Base-by-base conservation (phyloP, 208 protist species). In the Trypanosoma cruzi region DNA sequence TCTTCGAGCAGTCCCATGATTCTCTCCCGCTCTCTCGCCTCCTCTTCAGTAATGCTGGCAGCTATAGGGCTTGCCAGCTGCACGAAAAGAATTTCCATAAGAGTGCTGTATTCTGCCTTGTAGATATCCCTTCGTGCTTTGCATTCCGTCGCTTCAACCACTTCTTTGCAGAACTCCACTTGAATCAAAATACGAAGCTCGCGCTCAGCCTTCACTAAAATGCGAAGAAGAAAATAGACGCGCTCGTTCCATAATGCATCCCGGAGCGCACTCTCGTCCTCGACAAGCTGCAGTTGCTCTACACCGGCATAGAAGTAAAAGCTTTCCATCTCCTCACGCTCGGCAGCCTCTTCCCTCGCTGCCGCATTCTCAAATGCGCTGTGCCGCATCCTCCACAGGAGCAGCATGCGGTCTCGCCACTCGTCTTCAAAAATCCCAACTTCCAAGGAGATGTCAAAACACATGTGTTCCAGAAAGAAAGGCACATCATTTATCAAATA, bases 381-480 rank as follows among this genome's bases (percentile, higher is more conserved):
- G 66, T 86, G 80, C 18, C 81, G 72, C 84, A 86, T 86, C 37
- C 75, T 75, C 84, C 84, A 90, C 29, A 90, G 66, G 58, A 90
- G 58, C 14, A 63, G 64, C 54, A 73, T 75, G 46, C 84, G 78
- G 52, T 77, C 77, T 24, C 64, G 59, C 78, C 80, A 83, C 76
- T 90, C 84, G 10, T 84, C 61, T 20, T 65, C 70, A n/a, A 70
- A 63, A 26, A 85, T 68, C 16, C 64, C 49, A 11, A 54, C 32
- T 29, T 54, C 29, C 31, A 57, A 66, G n/a, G 26, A 11, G 52
- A 77, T 59, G 22, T 65, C 22, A 54, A 71, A 65, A 37, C 63
- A 77, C 57, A 77, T 61, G 6, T 66, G 55, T 14, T 64, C 13
- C 4, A 80, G 32, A 66, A 70, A 61, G 6, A 18, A 44, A 13